These are phyloP conservation scores for Zea luxurians DNA, from an alignment of 176 grass and related monocot species.

Conservation along the genomic window DNA sequence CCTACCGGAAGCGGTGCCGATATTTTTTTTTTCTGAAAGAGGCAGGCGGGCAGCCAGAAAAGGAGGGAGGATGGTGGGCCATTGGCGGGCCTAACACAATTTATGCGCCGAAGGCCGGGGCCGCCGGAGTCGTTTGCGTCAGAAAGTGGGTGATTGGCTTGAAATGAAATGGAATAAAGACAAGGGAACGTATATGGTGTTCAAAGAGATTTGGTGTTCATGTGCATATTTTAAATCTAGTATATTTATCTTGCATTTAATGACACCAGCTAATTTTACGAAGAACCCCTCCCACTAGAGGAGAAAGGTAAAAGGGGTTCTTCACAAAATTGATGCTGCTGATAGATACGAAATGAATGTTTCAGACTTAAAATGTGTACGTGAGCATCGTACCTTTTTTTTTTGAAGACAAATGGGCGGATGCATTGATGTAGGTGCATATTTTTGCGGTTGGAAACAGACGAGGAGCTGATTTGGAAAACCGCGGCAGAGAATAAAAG, in stretches of 20 bases:
- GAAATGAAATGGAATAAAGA: background rate
- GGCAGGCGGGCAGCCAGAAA: background rate
- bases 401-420: background rate
- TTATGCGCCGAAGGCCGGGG: background rate
- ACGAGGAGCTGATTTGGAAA: conserved; percentile 20
- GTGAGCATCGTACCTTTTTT: no score
- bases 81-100: background rate
- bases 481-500: background rate
- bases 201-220: no score
- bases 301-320: no score
- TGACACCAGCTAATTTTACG: no score
- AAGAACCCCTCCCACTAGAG: no score
- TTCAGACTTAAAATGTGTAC: no score
- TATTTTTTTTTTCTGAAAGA: background rate
- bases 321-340: no score
- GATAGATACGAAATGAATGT: no score
- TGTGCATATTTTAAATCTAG: no score
- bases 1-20: no score
- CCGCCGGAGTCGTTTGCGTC: background rate
- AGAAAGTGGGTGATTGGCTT: background rate
- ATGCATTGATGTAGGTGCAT: conserved; percentile 13
- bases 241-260: no score
- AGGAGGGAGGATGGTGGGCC: background rate
- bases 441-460: conserved; percentile 11
- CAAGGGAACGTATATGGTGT: no score